phyloP scores from a whole-genome alignment of 768 basidiomycete genomes.

The Stropharia rugosoannulata region DNA sequence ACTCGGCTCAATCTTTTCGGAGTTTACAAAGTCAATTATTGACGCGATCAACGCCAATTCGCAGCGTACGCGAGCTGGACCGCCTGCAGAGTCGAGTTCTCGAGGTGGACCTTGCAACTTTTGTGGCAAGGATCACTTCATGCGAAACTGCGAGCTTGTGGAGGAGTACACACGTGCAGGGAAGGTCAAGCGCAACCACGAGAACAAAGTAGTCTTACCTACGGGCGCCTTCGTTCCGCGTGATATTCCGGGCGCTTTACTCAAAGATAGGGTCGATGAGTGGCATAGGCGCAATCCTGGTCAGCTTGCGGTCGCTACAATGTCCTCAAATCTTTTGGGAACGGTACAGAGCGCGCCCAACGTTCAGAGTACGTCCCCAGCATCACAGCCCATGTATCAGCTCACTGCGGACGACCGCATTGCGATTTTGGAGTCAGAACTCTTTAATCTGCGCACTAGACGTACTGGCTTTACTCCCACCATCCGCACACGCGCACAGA shows the following conservation, averaged over 20 bases:
- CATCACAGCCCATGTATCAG: not conserved
- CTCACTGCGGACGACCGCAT: constrained; percentile 6
- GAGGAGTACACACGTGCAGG: constrained; percentile 16
- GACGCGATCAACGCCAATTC: constrained; percentile 3
- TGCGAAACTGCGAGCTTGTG: constrained; percentile 20
- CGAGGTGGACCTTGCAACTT: constrained; percentile 13
- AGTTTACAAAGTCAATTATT: constrained; percentile 12
- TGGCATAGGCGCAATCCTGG: constrained; percentile 16
- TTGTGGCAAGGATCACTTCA: constrained; percentile 21
- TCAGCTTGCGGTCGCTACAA: constrained; percentile 7
- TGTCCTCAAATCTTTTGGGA: not conserved
- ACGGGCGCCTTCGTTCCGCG: constrained; percentile 22
- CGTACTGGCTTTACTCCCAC: constrained; percentile 1
- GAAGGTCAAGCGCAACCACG: constrained; percentile 19
- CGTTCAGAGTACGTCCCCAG: not conserved
- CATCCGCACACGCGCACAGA: not conserved
- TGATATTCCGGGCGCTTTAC: constrained; percentile 2
- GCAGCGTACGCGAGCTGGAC: not conserved
- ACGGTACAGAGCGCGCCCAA: not conserved
- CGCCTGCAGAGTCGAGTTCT: not conserved
- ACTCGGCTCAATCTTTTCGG: constrained; percentile 8
- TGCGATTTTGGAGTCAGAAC: constrained; percentile 9
- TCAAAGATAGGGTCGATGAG: constrained; percentile 13
- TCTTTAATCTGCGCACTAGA: constrained; percentile 3
- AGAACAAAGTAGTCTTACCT: constrained; percentile 21